phyloP scores from a whole-genome alignment of 441 rosid genomes.

The Corymbia calophylla region DNA sequence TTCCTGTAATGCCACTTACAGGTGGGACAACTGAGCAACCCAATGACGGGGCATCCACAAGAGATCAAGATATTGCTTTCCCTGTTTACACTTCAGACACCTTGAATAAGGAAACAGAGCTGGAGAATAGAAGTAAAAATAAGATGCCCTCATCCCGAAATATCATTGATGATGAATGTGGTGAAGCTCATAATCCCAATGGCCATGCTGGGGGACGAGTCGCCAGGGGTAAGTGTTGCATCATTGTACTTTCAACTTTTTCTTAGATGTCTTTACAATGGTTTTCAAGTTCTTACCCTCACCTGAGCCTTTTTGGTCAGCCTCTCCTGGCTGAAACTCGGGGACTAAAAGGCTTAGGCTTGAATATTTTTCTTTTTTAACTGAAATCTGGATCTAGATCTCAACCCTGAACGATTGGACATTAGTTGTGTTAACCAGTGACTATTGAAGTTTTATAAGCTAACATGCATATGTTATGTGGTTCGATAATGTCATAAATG shows the following conservation, averaged over 20 bases:
- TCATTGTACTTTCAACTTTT: neutral
- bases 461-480: neutral
- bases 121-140: slow-evolving; percentile 31
- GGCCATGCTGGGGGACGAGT: slow-evolving; percentile 26
- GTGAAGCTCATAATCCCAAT: slow-evolving; percentile 31
- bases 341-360: neutral
- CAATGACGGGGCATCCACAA: slow-evolving; percentile 13
- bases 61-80: slow-evolving; percentile 20
- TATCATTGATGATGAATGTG: slow-evolving; percentile 38
- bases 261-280: neutral
- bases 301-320: neutral
- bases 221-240: slow-evolving; percentile 52
- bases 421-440: neutral
- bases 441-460: neutral
- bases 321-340: neutral
- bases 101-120: slow-evolving; percentile 22
- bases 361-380: neutral
- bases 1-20: slow-evolving; percentile 10
- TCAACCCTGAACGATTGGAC: neutral
- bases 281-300: neutral
- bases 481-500: neutral
- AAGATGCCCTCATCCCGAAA: slow-evolving; percentile 25
- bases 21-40: slow-evolving; percentile 23
- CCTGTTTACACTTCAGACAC: slow-evolving; percentile 26
- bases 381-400: neutral